A percentile compares a stretch with the other conserved stretches of the same genome.
Evolutionary conservation across 352 stramenopile species (phyloP).

Genomic region (Phytophthora tubulina): DNA sequence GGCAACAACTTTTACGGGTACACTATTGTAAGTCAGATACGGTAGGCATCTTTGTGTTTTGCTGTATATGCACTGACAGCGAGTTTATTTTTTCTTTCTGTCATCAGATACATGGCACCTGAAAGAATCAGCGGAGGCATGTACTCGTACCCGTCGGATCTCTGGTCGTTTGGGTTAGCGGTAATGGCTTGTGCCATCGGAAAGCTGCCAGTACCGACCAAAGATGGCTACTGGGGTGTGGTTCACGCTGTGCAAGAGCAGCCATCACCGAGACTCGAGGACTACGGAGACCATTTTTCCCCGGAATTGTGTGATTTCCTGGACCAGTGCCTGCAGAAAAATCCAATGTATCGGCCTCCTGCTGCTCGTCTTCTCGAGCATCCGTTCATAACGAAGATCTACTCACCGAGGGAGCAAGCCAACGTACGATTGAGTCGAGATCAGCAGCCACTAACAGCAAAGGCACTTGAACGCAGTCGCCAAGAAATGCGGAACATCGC

Average conservation of each 20-base stretch:
- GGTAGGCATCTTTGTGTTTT: too few relatives aligned
- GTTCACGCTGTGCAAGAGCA: slow-evolving; percentile 87
- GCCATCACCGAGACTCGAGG: slow-evolving; percentile 67
- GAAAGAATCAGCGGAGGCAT: slow-evolving; percentile 93
- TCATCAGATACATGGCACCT: slow-evolving; percentile 90
- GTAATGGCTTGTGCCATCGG: slow-evolving; percentile 91
- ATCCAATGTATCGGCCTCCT: slow-evolving; percentile 67
- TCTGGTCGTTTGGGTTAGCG: slow-evolving; percentile 85
- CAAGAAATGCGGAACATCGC: slow-evolving; percentile 64
- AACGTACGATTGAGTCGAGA: slow-evolving; percentile 33
- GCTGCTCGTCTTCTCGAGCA: slow-evolving; percentile 69
- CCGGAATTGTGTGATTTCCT: slow-evolving; percentile 80
- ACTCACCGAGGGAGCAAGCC: slow-evolving; percentile 46
- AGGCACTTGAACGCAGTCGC: slow-evolving; percentile 37
- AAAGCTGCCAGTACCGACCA: slow-evolving; percentile 81
- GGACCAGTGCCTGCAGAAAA: slow-evolving; percentile 84
- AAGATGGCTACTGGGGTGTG: slow-evolving; percentile 92
- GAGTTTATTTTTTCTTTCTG: neutral
- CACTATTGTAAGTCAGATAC: slow-evolving; percentile 70
- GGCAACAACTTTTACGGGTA: slow-evolving; percentile 92
- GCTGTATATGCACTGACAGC: slow-evolving; percentile 1
- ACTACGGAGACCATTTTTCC: slow-evolving; percentile 77
- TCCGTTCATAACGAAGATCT: slow-evolving; percentile 75
- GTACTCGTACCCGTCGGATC: slow-evolving; percentile 90
- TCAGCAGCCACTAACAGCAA: slow-evolving; percentile 25